Evolutionary conservation across 306 rosid species (phyloP).

Genomic region (Luffa acutangula): DNA sequence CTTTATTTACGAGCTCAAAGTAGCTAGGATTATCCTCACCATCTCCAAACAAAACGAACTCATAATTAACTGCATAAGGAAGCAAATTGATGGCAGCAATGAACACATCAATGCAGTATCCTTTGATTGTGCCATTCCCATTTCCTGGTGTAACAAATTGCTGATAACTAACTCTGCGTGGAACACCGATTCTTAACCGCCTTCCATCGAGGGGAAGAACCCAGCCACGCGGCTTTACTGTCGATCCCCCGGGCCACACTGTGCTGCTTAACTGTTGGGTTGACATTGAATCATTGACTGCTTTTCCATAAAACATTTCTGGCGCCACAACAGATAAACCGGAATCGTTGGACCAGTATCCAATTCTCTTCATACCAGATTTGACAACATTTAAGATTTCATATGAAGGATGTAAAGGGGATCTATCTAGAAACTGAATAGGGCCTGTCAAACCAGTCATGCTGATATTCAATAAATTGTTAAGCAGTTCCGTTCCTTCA

Average conservation of each 20-base stretch:
- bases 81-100: slow-evolving; percentile 33
- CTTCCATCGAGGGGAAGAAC: slow-evolving; percentile 30
- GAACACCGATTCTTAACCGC: slow-evolving; percentile 33
- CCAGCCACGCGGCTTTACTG: slow-evolving; percentile 39
- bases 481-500: slow-evolving; percentile 30
- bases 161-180: slow-evolving; percentile 34
- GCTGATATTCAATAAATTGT: slow-evolving; percentile 24
- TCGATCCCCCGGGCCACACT: slow-evolving; percentile 41
- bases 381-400: slow-evolving; percentile 29
- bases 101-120: slow-evolving; percentile 47
- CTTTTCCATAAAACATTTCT: slow-evolving; percentile 10
- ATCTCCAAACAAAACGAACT: slow-evolving; percentile 36
- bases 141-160: slow-evolving; percentile 24
- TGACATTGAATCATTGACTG: slow-evolving; percentile 15
- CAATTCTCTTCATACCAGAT: slow-evolving; percentile 22
- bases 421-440: slow-evolving; percentile 26
- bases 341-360: slow-evolving; percentile 36
- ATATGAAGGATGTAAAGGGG: slow-evolving; percentile 26
- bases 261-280: slow-evolving; percentile 18
- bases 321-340: slow-evolving; percentile 33
- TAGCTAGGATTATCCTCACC: slow-evolving; percentile 39
- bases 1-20: slow-evolving; percentile 20
- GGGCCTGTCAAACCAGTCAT: slow-evolving; percentile 35
- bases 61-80: slow-evolving; percentile 33
- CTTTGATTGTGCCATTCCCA: slow-evolving; percentile 19